A percentile compares a stretch with the other conserved stretches of the same genome.
phyloP scores from a whole-genome alignment of 192 early-diverging fungal genomes.

The Coemansia brasiliensis region DNA sequence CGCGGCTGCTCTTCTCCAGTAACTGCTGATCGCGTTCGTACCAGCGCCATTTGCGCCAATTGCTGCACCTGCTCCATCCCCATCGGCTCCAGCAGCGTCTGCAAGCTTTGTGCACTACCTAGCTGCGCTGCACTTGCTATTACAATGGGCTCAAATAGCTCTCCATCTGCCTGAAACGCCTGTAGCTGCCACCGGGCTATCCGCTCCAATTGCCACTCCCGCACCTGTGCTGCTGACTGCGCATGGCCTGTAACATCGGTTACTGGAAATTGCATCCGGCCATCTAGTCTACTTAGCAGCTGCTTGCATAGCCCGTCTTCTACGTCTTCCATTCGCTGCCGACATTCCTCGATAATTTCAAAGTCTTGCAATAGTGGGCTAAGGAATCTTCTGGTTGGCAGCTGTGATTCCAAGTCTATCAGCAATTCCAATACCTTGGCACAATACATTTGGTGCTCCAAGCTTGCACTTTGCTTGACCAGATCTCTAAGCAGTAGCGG shows the following conservation, averaged over 20 bases:
- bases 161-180: conserved; percentile 66
- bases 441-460: conserved; percentile 47
- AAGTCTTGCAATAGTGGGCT: conserved; percentile 79
- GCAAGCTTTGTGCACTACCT: conserved; percentile 53
- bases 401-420: conserved; percentile 82
- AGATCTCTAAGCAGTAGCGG: conserved; percentile 60
- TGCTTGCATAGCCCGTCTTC: too few species aligned
- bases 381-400: conserved; percentile 90
- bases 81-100: conserved; percentile 58
- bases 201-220: conserved; percentile 60
- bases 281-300: too few species aligned
- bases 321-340: too few species aligned
- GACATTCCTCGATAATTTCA: conserved; percentile 57
- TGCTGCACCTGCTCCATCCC: conserved; percentile 48
- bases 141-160: conserved; percentile 65
- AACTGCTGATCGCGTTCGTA: conserved; percentile 49
- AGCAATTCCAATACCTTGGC: conserved; percentile 82
- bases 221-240: conserved; percentile 66
- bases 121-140: conserved; percentile 71
- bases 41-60: conserved; percentile 63
- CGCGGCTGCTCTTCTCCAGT: too few species aligned
- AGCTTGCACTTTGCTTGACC: background rate
- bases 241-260: conserved; percentile 77
- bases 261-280: conserved; percentile 65
- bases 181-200: conserved; percentile 70